Base-by-base conservation (phyloP, 177 flowering plant species). In the Vitis hybrid region DNA sequence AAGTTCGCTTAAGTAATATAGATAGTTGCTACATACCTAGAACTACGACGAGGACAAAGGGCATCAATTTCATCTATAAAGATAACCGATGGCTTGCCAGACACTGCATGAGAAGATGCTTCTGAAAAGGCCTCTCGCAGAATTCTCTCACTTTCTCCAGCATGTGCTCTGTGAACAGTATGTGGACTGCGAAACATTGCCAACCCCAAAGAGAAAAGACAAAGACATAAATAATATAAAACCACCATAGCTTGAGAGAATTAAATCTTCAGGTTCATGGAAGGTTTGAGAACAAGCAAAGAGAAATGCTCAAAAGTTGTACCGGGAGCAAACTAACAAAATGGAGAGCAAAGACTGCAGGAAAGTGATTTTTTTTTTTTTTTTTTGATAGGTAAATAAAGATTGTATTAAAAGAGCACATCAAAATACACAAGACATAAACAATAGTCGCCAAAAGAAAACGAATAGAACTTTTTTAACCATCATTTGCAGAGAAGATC, bases 11-110 rank as follows among this genome's bases (percentile, higher is more conserved):
- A 17, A 9, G 24, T 18, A 1, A 15, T 6, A 11, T 54, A 17
- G 13, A 30, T 27, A 58, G 56, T 53, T 65, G 32, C 18, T 50
- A 55, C 58, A 56, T 82, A 92, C 99, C 93, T 83, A n/a, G 92
- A 87, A 77, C 88, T 84, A 58, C 94, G 94, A 56, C 86, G 94
- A 72, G 97, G 97, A 74, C 98, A 95, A 2, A 95, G 76, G 32
- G 85, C 97, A 84, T 96, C 98, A 52, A 96, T 93, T 81, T 96
- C 99, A 82, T 96, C 98, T 12, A 96, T 87, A 73, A 96, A 96
- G 56, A 93, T 78, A 69, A 96, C 91, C 0, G 95, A 87, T 49
- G 98, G 99, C 79, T 79, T 86, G 69, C 88, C 88, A 1, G 69
- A 68, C 48, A 67, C 74, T 66, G 88, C 84, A 77, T 80, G 80